Evolutionary conservation across 1,284 basidiomycete genomes (phyloP).

Genomic region (Agaricales sp.): DNA sequence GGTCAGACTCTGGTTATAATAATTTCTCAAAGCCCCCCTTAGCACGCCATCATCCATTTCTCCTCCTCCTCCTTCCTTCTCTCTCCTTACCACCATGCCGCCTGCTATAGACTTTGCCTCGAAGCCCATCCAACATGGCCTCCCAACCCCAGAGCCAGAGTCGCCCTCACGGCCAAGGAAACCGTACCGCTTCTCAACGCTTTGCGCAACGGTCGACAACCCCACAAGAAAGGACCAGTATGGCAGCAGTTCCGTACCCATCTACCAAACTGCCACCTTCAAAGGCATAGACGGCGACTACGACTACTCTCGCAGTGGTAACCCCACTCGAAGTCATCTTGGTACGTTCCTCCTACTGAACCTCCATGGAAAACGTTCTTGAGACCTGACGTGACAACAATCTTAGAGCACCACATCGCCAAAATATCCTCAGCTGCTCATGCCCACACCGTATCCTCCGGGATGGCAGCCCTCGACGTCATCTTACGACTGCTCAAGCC

Average conservation of each 20-base stretch:
- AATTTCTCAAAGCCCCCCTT: not conserved
- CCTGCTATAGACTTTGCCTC: conserved; percentile 14
- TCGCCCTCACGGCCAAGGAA: conserved; percentile 54
- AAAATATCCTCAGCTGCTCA: conserved; percentile 87
- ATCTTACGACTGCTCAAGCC: conserved; percentile 93
- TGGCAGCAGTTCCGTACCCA: conserved; percentile 88
- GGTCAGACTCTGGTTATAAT: too few relatives aligned
- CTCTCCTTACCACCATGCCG: conserved; percentile 1
- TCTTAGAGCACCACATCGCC: conserved; percentile 84
- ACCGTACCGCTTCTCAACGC: conserved; percentile 74
- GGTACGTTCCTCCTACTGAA: conserved; percentile 52
- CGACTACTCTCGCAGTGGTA: conserved; percentile 93
- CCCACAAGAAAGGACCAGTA: conserved; percentile 91
- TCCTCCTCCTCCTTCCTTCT: not conserved
- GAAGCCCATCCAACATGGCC: conserved; percentile 22
- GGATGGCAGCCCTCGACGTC: conserved; percentile 97
- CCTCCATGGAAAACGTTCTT: too few relatives aligned
- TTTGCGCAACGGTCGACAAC: conserved; percentile 89
- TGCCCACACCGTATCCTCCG: conserved; percentile 89
- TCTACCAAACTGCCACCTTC: conserved; percentile 98
- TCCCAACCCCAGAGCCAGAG: conserved; percentile 71
- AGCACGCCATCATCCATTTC: not conserved
- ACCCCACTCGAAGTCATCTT: conserved; percentile 92
- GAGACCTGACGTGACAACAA: conserved; percentile 9
- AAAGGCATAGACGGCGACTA: conserved; percentile 88